These are phyloP conservation scores for Endotrypanum monterogeii DNA, from an alignment of 208 protist genomes.

Conservation along the genomic window DNA sequence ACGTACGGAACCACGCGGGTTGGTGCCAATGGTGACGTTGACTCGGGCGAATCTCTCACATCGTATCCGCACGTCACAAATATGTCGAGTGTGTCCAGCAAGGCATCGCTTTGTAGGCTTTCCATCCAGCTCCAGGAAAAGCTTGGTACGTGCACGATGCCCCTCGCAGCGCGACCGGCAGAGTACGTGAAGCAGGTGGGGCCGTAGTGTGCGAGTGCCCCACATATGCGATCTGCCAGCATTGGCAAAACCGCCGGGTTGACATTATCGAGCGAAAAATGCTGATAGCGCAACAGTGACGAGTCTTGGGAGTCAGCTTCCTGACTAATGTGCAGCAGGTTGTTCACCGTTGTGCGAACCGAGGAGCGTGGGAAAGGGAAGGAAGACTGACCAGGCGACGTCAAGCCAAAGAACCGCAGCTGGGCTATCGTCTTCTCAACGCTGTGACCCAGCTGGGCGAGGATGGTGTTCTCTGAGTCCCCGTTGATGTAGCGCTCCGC, in stretches of 20 bases:
- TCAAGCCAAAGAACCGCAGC: constrained; percentile 47
- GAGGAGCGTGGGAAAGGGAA: constrained; percentile 34
- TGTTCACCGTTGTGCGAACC: constrained; percentile 16
- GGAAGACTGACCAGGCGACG: constrained; percentile 14
- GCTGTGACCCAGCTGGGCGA: constrained; percentile 54
- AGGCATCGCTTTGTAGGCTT: constrained; percentile 60
- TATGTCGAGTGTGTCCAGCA: constrained; percentile 56
- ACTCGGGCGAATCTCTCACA: constrained; percentile 28
- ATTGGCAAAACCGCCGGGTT: constrained; percentile 56
- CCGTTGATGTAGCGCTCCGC: constrained; percentile 70
- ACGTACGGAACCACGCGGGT: constrained; percentile 58
- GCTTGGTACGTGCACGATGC: constrained; percentile 30
- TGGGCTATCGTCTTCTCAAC: constrained; percentile 57
- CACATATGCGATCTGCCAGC: constrained; percentile 68
- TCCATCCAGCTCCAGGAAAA: constrained; percentile 85
- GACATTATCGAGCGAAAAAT: constrained; percentile 69
- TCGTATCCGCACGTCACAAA: constrained; percentile 72
- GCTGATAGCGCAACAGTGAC: constrained; percentile 54
- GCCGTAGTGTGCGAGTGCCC: constrained; percentile 53
- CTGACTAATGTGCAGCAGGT: constrained; percentile 33
- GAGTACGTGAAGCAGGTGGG: constrained; percentile 36
- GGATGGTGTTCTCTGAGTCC: constrained; percentile 59
- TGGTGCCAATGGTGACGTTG: constrained; percentile 13
- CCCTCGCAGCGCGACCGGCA: constrained; percentile 1
- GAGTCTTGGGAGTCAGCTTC: constrained; percentile 45